Evolutionary conservation across 129 eudicot genomes (phyloP).

Genomic region (Lactuca saligna): DNA sequence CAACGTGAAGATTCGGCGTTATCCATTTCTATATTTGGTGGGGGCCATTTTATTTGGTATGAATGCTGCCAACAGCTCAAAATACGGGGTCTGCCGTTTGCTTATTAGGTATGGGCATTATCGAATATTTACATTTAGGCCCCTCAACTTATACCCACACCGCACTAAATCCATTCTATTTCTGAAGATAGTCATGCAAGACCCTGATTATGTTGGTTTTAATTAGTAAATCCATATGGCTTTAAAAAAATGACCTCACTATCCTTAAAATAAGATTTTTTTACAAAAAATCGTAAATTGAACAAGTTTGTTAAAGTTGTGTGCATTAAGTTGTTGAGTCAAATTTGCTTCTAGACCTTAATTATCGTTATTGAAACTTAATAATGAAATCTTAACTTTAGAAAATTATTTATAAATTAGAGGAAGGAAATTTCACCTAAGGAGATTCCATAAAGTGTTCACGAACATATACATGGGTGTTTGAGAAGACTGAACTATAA

Average conservation of each 20-base stretch:
- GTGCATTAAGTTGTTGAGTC: too few relatives aligned
- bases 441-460: not conserved
- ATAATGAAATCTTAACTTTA: too few relatives aligned
- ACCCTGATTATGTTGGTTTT: not conserved
- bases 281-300: too few relatives aligned
- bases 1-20: slow-evolving; percentile 50
- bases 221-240: not conserved
- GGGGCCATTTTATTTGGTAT: slow-evolving; percentile 37
- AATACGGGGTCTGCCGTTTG: slow-evolving; percentile 17
- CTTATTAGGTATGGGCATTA: slow-evolving; percentile 9
- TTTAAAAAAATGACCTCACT: too few relatives aligned
- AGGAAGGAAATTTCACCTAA: too few relatives aligned
- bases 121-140: not conserved
- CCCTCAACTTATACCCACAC: not conserved
- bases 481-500: not conserved
- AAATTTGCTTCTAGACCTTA: too few relatives aligned
- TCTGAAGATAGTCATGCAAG: not conserved
- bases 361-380: too few relatives aligned
- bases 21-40: slow-evolving; percentile 40
- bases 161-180: not conserved
- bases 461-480: not conserved
- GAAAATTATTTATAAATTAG: too few relatives aligned
- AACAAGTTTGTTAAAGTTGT: too few relatives aligned
- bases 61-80: slow-evolving; percentile 29
- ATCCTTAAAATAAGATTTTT: too few relatives aligned